Conservation (phyloP, 176 grass and related monocot genomes). For the Areca catechu region DNA sequence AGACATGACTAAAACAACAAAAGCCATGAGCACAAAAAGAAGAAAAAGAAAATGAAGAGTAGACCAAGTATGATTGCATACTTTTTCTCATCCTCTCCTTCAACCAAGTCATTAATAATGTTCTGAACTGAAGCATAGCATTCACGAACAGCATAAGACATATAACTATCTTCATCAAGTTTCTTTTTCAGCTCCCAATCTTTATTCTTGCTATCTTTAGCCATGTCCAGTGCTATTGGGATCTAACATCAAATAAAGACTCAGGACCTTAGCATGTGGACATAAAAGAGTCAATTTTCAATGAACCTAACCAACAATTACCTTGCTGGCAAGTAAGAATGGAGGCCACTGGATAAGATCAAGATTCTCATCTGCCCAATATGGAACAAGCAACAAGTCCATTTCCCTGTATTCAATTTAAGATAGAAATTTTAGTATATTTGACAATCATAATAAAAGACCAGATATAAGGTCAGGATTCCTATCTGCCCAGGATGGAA, state of each 20-base stretch:
- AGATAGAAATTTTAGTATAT: neutral
- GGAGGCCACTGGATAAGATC: slow-evolving; percentile 82
- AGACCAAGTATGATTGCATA: slow-evolving; percentile 4
- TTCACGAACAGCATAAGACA: slow-evolving; percentile 71
- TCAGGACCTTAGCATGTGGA: slow-evolving; percentile 3
- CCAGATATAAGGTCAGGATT: slow-evolving; percentile 37
- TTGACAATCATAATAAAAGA: no score
- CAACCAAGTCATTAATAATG: slow-evolving; percentile 64
- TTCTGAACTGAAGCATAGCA: slow-evolving; percentile 75
- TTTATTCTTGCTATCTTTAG: slow-evolving; percentile 68
- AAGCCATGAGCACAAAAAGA: neutral
- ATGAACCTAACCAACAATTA: slow-evolving; percentile 15
- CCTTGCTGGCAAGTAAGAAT: slow-evolving; percentile 95
- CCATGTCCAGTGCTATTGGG: slow-evolving; percentile 95
- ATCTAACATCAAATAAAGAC: slow-evolving; percentile 26
- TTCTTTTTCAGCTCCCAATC: slow-evolving; percentile 70
- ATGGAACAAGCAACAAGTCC: slow-evolving; percentile 86
- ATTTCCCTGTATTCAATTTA: slow-evolving; percentile 54
- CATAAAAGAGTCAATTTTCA: neutral
- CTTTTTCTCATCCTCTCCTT: slow-evolving; percentile 56
- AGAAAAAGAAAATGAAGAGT: slow-evolving; percentile 1
- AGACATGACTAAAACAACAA: no score
- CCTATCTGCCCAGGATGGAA: slow-evolving; percentile 78
- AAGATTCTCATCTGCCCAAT: slow-evolving; percentile 69
- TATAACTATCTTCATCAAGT: slow-evolving; percentile 63